These are phyloP conservation scores for Cordyceps cateniannulata DNA, from an alignment of 2,329 filamentous ascomycete genomes.

Conservation along the genomic window DNA sequence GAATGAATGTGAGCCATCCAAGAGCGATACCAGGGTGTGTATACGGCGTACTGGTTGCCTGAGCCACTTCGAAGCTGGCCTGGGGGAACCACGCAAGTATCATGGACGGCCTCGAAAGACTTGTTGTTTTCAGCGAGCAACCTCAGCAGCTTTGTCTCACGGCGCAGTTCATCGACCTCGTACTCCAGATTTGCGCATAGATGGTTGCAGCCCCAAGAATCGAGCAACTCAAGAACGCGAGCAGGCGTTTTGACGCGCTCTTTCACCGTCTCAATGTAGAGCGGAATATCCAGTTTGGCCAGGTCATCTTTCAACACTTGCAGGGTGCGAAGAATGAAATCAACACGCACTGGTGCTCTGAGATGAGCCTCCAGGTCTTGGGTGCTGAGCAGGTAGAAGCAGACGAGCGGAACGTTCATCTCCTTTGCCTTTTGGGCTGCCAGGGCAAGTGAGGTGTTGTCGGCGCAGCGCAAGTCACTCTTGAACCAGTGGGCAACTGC, in stretches of 20 bases:
- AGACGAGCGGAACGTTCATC: constrained; percentile 64
- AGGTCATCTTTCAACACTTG: constrained; percentile 59
- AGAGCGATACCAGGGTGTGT: constrained; percentile 71
- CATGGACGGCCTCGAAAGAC: constrained; percentile 65
- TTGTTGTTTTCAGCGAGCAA: constrained; percentile 57
- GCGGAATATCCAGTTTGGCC: constrained; percentile 64
- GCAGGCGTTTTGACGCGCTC: constrained; percentile 55
- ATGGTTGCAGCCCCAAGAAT: constrained; percentile 67
- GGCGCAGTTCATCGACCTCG: constrained; percentile 80
- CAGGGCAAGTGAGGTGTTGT: constrained; percentile 65
- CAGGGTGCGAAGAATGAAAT: constrained; percentile 73
- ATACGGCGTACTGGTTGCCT: constrained; percentile 78
- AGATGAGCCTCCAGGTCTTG: constrained; percentile 81
- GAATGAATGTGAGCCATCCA: constrained; percentile 70
- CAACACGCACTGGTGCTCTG: constrained; percentile 64
- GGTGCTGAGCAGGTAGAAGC: constrained; percentile 73
- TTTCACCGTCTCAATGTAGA: constrained; percentile 67
- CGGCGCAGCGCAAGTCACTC: constrained; percentile 64
- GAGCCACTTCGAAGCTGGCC: constrained; percentile 58
- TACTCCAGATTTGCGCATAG: constrained; percentile 84
- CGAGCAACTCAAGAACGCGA: constrained; percentile 58
- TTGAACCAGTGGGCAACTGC: constrained; percentile 90
- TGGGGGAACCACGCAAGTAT: constrained; percentile 76
- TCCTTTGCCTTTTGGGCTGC: constrained; percentile 61
- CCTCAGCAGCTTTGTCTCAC: constrained; percentile 63